Conservation (phyloP, 768 basidiomycete genomes). For the Phaffia australis region DNA sequence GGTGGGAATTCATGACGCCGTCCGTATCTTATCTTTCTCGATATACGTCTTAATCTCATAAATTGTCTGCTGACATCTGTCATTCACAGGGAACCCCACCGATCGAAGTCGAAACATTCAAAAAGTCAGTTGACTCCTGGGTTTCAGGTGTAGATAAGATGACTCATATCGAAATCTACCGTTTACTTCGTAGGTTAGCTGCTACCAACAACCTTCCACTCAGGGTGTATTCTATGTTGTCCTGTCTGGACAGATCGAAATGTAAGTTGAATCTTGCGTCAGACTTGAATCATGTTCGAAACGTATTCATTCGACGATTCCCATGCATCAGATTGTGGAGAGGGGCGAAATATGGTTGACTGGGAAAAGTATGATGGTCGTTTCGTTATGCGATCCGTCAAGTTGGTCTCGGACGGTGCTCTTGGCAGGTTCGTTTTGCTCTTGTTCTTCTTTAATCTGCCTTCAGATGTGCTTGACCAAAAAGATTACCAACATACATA, state of each 20-base stretch:
- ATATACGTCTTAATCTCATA: neutral
- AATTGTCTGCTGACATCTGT: conserved; percentile 28
- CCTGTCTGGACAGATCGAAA: conserved; percentile 39
- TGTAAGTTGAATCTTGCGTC: conserved; percentile 45
- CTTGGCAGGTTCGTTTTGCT: conserved; percentile 59
- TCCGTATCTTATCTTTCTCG: neutral
- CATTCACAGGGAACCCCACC: conserved; percentile 40
- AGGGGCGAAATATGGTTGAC: neutral
- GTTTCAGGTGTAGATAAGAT: no score
- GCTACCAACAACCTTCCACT: conserved; percentile 59
- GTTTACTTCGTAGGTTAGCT: conserved; percentile 40
- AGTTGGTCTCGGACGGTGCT: conserved; percentile 29
- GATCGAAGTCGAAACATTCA: no score
- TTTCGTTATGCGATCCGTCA: conserved; percentile 46
- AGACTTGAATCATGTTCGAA: conserved; percentile 49
- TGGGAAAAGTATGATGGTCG: conserved; percentile 43
- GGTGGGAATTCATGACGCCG: conserved; percentile 78
- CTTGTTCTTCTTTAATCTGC: conserved; percentile 30
- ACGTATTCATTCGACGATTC: conserved; percentile 41
- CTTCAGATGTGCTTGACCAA: neutral
- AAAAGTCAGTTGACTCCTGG: no score
- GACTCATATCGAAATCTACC: no score
- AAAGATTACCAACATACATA: conserved; percentile 51
- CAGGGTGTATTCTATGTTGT: conserved; percentile 36
- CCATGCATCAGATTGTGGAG: conserved; percentile 8